Conservation (phyloP, 2,329 filamentous ascomycete species). For the Colletotrichum chlorophyti region DNA sequence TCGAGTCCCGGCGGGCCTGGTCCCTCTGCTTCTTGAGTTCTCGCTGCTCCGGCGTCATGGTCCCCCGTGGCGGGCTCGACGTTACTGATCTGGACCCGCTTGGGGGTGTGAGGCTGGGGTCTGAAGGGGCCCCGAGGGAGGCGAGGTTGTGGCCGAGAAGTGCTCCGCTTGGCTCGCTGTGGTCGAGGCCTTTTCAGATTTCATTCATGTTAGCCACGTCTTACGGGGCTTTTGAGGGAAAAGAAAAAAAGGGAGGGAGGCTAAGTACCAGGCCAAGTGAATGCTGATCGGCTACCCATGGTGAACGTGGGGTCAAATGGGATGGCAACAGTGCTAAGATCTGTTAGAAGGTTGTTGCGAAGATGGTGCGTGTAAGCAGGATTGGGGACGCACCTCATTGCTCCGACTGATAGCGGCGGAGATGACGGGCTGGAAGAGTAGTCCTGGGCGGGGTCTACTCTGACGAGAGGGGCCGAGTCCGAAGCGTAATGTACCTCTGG, state of each 20-base stretch:
- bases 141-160: conserved; percentile 53
- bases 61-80: conserved; percentile 62
- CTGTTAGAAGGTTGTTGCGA: conserved; percentile 22
- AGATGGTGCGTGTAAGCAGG: conserved; percentile 31
- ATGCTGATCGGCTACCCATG: conserved; percentile 58
- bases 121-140: conserved; percentile 54
- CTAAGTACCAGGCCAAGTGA: conserved; percentile 56
- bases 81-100: conserved; percentile 59
- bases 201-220: not conserved
- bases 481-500: conserved; percentile 29
- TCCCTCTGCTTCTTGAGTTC: conserved; percentile 68
- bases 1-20: conserved; percentile 64
- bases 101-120: conserved; percentile 58
- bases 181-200: conserved; percentile 39
- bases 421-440: conserved; percentile 31
- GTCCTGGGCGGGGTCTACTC: conserved; percentile 41
- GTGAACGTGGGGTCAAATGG: conserved; percentile 58
- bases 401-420: conserved; percentile 30
- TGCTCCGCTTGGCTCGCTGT: conserved; percentile 27
- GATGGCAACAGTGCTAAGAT: conserved; percentile 53
- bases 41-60: conserved; percentile 65
- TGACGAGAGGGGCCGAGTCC: conserved; percentile 36
- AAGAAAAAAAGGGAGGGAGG: not conserved
- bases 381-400: conserved; percentile 43
- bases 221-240: not conserved